Evolutionary conservation across 164 flowering plant genomes (phyloP).

Genomic region (Liquidambar formosana): DNA sequence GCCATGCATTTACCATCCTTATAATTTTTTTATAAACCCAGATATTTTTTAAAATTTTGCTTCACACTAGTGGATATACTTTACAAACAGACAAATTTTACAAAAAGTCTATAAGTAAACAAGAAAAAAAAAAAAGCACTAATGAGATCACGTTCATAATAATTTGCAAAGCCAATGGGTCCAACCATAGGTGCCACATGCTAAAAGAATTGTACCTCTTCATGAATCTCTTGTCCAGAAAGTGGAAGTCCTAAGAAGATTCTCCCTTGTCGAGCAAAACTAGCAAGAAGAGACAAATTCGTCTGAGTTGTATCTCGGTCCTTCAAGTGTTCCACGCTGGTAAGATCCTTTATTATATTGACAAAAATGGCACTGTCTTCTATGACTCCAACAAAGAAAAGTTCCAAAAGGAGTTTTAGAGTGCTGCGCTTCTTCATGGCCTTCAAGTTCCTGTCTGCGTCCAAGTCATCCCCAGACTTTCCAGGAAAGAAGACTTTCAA

Average conservation of each 20-base stretch:
- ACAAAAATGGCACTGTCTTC: slow-evolving; percentile 75
- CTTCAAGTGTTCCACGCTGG: slow-evolving; percentile 77
- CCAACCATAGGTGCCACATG: too few species aligned
- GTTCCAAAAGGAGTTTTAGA: slow-evolving; percentile 84
- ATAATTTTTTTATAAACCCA: too few species aligned
- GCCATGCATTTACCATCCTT: too few species aligned
- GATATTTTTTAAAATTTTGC: too few species aligned
- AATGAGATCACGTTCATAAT: background rate
- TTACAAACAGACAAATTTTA: too few species aligned
- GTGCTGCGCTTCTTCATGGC: slow-evolving; percentile 96
- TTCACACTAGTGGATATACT: too few species aligned
- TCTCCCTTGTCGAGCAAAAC: slow-evolving; percentile 97
- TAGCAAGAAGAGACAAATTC: slow-evolving; percentile 86
- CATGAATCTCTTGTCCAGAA: slow-evolving; percentile 74
- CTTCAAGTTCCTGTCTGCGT: slow-evolving; percentile 70
- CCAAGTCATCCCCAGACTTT: slow-evolving; percentile 80
- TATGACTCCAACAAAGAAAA: slow-evolving; percentile 86
- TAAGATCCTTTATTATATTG: slow-evolving; percentile 85
- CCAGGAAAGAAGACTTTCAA: slow-evolving; percentile 84
- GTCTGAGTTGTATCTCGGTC: slow-evolving; percentile 90
- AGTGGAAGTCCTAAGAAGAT: slow-evolving; percentile 76
- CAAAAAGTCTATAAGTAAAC: too few species aligned
- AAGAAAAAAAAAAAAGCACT: background rate
- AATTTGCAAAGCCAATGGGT: too few species aligned
- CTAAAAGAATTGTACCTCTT: slow-evolving; percentile 57